Conservation (phyloP, 2,329 filamentous ascomycete species). For the Chaetoscypha palmicola region DNA sequence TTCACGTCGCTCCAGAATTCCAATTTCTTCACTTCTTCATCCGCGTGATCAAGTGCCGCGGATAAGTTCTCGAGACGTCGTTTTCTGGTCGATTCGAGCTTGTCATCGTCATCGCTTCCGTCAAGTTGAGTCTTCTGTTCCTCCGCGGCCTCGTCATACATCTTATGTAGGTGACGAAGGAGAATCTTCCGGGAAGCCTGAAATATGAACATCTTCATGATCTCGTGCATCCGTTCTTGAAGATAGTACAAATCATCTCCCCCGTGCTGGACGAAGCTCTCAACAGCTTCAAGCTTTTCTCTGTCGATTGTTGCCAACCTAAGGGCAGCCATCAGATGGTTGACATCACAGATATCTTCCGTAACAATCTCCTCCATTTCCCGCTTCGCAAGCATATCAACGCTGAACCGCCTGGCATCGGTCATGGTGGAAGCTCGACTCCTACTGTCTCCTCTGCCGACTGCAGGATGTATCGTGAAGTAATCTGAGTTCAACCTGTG, state of each 20-base stretch:
- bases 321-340: constrained; percentile 58
- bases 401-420: constrained; percentile 21
- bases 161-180: constrained; percentile 60
- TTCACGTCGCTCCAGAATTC: constrained; percentile 87
- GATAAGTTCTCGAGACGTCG: constrained; percentile 60
- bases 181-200: constrained; percentile 78
- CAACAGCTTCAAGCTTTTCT: constrained; percentile 80
- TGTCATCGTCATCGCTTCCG: constrained; percentile 23
- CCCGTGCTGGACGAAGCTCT: constrained; percentile 72
- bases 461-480: constrained; percentile 63
- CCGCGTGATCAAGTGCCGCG: constrained; percentile 66
- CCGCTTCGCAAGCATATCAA: constrained; percentile 26
- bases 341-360: constrained; percentile 51
- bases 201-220: constrained; percentile 84
- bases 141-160: constrained; percentile 48
- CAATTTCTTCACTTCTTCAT: constrained; percentile 70
- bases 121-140: constrained; percentile 37
- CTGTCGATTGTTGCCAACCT: constrained; percentile 72
- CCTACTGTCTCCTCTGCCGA: constrained; percentile 32
- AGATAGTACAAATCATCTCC: constrained; percentile 71
- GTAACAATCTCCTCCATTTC: constrained; percentile 38
- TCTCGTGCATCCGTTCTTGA: constrained; percentile 66
- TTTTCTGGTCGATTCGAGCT: constrained; percentile 26
- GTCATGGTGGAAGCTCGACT: constrained; percentile 31
- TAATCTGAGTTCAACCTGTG: constrained; percentile 71